phyloP scores from a whole-genome alignment of 352 stramenopile genomes.

The Pythium plurisporium region DNA sequence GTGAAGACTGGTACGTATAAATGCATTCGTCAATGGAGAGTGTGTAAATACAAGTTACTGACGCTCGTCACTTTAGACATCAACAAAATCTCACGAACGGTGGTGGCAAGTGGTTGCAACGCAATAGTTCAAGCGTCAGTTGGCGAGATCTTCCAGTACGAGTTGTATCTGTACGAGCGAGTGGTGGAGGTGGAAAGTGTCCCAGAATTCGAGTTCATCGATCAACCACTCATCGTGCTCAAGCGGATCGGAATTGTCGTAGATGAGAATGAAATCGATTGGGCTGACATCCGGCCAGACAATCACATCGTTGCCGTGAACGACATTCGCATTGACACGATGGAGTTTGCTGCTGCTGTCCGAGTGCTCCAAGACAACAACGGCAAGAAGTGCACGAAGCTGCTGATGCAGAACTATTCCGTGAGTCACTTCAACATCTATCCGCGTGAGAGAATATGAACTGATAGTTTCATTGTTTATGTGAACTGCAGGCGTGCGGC shows the following conservation, averaged over 20 bases:
- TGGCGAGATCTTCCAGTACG: constrained; percentile 87
- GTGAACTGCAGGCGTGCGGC: constrained; percentile 50
- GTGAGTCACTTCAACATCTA: constrained; percentile 24
- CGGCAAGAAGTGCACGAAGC: constrained; percentile 77
- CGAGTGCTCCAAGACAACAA: constrained; percentile 84
- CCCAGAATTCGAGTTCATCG: constrained; percentile 82
- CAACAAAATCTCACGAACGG: constrained; percentile 76
- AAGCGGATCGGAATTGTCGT: constrained; percentile 82
- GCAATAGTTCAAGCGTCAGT: constrained; percentile 78
- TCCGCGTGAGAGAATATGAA: too few species aligned
- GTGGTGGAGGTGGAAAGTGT: constrained; percentile 87
- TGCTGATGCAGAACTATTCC: constrained; percentile 88
- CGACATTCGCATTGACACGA: constrained; percentile 79
- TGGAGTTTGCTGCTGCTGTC: constrained; percentile 76
- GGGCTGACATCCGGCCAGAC: constrained; percentile 67
- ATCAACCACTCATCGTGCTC: constrained; percentile 80
- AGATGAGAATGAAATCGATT: constrained; percentile 72
- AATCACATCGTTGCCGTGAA: constrained; percentile 88
- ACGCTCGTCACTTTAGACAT: constrained; percentile 40
- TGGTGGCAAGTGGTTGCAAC: constrained; percentile 85
- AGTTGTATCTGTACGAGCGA: constrained; percentile 82
- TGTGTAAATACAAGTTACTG: not conserved
- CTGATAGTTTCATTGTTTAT: too few species aligned
- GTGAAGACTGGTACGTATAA: constrained; percentile 58
- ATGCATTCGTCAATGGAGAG: not conserved